A percentile compares a stretch with the other conserved stretches of the same genome.
Conservation (phyloP, 176 grass and related monocot species). For the Oropetium thomaeum region DNA sequence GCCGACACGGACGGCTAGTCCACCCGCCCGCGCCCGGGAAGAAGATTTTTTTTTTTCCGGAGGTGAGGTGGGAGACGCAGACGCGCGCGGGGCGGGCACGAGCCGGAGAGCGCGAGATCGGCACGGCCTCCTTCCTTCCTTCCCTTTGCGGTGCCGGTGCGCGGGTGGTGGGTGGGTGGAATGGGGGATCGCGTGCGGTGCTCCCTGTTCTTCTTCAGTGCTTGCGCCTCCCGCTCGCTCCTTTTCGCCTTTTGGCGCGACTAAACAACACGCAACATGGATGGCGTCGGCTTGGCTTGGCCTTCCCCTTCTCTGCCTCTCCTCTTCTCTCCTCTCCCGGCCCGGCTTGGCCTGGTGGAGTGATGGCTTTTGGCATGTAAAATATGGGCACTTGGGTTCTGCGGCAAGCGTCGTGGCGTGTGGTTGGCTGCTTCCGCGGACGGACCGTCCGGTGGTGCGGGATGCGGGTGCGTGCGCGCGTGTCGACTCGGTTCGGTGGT, state of each 20-base stretch:
- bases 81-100: constrained; percentile 11
- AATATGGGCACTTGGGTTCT: background rate
- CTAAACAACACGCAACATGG: constrained; percentile 24
- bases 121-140: background rate
- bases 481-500: no score
- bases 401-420: no score
- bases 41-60: constrained; percentile 10
- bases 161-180: background rate
- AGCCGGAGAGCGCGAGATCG: background rate
- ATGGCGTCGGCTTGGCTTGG: no score
- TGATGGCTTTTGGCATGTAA: constrained; percentile 21
- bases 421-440: no score
- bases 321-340: no score
- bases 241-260: constrained; percentile 14
- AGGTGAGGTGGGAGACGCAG: background rate
- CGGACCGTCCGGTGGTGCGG: no score
- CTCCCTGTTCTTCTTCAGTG: background rate
- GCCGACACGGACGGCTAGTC: background rate
- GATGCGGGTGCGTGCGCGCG: no score
- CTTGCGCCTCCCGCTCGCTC: background rate
- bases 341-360: no score
- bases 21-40: no score
- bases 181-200: background rate
- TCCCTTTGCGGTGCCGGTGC: background rate
- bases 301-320: no score